Conservation (phyloP, 1,284 basidiomycete genomes). For the Ustilago tritici region DNA sequence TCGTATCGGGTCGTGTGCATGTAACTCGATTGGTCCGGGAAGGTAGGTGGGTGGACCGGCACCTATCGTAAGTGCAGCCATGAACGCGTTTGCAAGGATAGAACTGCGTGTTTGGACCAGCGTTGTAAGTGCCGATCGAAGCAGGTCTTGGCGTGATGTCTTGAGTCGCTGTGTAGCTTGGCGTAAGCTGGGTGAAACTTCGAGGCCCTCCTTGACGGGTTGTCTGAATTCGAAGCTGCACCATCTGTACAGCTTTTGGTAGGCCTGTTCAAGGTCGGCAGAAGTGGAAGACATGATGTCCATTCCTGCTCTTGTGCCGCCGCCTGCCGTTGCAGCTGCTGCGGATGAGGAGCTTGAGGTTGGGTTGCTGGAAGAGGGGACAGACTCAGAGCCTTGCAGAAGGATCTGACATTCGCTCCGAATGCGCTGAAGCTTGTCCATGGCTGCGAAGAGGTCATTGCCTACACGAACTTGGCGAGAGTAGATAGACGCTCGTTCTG, state of each 20-base stretch:
- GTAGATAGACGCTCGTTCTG: constrained; percentile 80
- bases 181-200: constrained; percentile 79
- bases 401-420: constrained; percentile 85
- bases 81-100: constrained; percentile 82
- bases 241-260: constrained; percentile 89
- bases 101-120: constrained; percentile 85
- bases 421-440: constrained; percentile 87
- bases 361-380: constrained; percentile 72
- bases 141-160: constrained; percentile 74
- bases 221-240: constrained; percentile 83
- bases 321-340: constrained; percentile 78
- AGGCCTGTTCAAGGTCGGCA: constrained; percentile 85
- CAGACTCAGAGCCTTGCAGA: constrained; percentile 82
- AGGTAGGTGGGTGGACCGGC: constrained; percentile 80
- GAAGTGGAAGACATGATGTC: constrained; percentile 81
- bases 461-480: constrained; percentile 83
- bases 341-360: constrained; percentile 76
- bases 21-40: constrained; percentile 93
- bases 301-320: constrained; percentile 49
- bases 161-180: constrained; percentile 82
- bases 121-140: constrained; percentile 74
- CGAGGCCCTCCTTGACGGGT: constrained; percentile 74
- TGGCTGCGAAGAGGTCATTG: constrained; percentile 80
- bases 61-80: constrained; percentile 87
- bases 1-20: constrained; percentile 94